Evolutionary conservation across 2,329 filamentous ascomycete genomes (phyloP).

Genomic region (Penicillium sp.): DNA sequence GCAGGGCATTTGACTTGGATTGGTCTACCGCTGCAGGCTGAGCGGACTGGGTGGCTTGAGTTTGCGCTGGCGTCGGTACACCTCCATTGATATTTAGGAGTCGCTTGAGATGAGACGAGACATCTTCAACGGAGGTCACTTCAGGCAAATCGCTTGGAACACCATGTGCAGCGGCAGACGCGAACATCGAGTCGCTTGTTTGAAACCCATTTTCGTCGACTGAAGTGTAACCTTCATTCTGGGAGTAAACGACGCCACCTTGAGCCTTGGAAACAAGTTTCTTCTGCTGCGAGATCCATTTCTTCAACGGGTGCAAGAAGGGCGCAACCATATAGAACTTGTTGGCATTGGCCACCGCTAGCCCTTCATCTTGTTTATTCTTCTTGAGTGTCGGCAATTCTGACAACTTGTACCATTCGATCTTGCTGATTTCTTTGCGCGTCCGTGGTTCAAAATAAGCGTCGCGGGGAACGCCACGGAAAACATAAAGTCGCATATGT

Average conservation of each 20-base stretch:
- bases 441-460: conserved; percentile 87
- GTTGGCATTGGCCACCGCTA: conserved; percentile 64
- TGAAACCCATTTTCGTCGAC: conserved; percentile 57
- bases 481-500: conserved; percentile 89
- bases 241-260: conserved; percentile 44
- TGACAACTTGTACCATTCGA: conserved; percentile 88
- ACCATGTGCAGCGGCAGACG: conserved; percentile 22
- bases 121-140: conserved; percentile 42
- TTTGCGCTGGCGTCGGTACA: conserved; percentile 10
- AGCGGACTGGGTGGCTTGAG: conserved; percentile 12
- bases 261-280: conserved; percentile 63
- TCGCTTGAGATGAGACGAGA: conserved; percentile 54
- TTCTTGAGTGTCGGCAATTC: conserved; percentile 82
- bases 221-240: conserved; percentile 51
- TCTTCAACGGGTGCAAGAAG: conserved; percentile 80
- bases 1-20: conserved; percentile 53
- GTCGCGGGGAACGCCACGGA: conserved; percentile 83
- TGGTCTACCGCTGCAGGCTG: conserved; percentile 32
- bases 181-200: conserved; percentile 19
- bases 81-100: conserved; percentile 42
- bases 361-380: conserved; percentile 64
- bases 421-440: conserved; percentile 95
- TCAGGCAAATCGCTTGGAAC: conserved; percentile 43
- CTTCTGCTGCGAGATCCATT: conserved; percentile 85
- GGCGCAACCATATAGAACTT: conserved; percentile 99